Base-by-base conservation (phyloP, 352 stramenopile genomes). In the Phytophthora sojae region DNA sequence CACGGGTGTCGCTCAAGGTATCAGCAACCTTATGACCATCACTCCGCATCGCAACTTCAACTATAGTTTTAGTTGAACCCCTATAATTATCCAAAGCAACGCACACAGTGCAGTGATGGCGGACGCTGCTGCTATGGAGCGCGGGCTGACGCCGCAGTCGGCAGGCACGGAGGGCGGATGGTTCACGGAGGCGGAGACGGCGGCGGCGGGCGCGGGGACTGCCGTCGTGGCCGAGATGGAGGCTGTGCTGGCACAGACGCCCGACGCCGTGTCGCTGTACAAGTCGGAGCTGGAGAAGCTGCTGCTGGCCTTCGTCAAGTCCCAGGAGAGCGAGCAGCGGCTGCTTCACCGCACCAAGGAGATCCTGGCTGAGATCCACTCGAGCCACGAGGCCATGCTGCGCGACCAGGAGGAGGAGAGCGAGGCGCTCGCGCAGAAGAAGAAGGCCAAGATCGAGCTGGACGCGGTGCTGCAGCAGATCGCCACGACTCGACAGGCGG, bases 281-380 rank as follows among this genome's bases (percentile, higher is more conserved):
- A 83, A 88, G 57, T 81, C 81, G 14, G 88, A 95, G 71, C 77
- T 95, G n/a, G 82, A 94, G 56, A 95, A 92, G 69, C 76, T 95
- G 56, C 65, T 95, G 15, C 81, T 77, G 8, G 83, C 81, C 47
- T 90, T 85, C 66, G 72, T 85, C 67, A 95, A 94, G 77, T 94
- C 86, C 0, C 88, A 95, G 54, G 88, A 95, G 69, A 95, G 86
- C 69, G 86, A 95, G 63, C 83, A 92, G 53, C 83, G 84, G 1
- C 72, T 95, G 32, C 29, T 92, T 9, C 71, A 86, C 26, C 86
- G 85, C 42, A 90, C 83, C 4, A 89, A 91, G 26, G 85, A 95
- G 61, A 91, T 95, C 42, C 55, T 92, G 44, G 74, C 67, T 12
- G 85, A 95, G 75, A 94, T 94, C 61, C 83, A 89, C 42, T 86